These are phyloP conservation scores for Drechslerella dactyloides DNA, from an alignment of 2,329 filamentous ascomycete genomes.

Conservation along the genomic window DNA sequence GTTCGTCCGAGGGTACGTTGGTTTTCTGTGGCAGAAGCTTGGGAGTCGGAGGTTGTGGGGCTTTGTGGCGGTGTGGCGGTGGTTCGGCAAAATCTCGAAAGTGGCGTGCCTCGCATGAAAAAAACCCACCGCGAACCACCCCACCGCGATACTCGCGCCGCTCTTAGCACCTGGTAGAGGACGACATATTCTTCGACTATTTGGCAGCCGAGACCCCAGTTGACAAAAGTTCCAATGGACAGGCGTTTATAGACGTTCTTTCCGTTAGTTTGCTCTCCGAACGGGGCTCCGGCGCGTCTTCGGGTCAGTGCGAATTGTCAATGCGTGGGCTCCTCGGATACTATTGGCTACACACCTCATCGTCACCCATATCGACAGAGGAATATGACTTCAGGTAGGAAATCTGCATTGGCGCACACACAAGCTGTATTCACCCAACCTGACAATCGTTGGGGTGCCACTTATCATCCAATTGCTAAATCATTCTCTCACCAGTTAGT, in stretches of 20 bases:
- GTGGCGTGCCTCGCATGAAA: constrained; percentile 39
- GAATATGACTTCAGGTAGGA: constrained; percentile 43
- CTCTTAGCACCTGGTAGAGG: background rate
- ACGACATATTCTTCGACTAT: background rate
- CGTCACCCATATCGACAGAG: constrained; percentile 7
- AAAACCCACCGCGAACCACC: constrained; percentile 15
- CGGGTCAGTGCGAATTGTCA: constrained; percentile 29
- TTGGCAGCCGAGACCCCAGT: background rate
- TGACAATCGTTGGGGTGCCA: too few species aligned
- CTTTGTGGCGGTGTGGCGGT: constrained; percentile 38
- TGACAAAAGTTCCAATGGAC: background rate
- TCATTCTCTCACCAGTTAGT: background rate
- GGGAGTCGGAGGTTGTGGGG: constrained; percentile 6
- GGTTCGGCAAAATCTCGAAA: constrained; percentile 36
- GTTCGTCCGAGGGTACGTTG: background rate
- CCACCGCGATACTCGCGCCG: constrained; percentile 1
- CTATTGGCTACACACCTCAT: constrained; percentile 8
- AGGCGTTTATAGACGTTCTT: constrained; percentile 8
- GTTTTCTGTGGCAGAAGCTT: constrained; percentile 18
- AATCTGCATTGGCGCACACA: background rate
- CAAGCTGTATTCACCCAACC: background rate
- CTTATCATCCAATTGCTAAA: background rate
- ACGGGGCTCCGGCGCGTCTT: constrained; percentile 6
- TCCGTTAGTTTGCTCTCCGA: too few species aligned
- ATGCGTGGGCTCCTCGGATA: constrained; percentile 19